A percentile compares a stretch with the other conserved stretches of the same genome.
phyloP scores from a whole-genome alignment of 1,284 basidiomycete genomes.

The Cutaneotrichosporon arboriforme region DNA sequence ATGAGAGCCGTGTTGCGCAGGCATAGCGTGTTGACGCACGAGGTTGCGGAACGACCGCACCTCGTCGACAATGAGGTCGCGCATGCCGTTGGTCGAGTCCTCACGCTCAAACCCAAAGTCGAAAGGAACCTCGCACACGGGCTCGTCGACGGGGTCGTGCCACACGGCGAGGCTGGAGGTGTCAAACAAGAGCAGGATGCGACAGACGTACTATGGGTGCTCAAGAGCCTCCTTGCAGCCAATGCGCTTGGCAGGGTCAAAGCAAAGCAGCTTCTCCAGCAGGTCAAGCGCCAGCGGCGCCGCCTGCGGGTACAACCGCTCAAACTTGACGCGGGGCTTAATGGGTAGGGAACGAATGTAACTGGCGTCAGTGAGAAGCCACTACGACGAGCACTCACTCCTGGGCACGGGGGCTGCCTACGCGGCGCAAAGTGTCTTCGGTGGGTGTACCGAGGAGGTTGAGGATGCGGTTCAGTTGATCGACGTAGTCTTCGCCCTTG shows the following conservation, averaged over 20 bases:
- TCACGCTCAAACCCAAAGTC: slow-evolving; percentile 98
- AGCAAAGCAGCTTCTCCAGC: slow-evolving; percentile 83
- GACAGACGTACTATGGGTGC: slow-evolving; percentile 68
- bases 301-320: slow-evolving; percentile 83
- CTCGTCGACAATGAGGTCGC: slow-evolving; percentile 88
- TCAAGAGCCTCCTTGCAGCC: slow-evolving; percentile 91
- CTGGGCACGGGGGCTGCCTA: slow-evolving; percentile 78
- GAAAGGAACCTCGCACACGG: slow-evolving; percentile 73
- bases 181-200: neutral
- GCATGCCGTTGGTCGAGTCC: slow-evolving; percentile 96
- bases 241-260: slow-evolving; percentile 93
- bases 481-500: slow-evolving; percentile 97
- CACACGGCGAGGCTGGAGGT: slow-evolving; percentile 64
- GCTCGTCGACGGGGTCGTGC: slow-evolving; percentile 92
- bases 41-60: slow-evolving; percentile 40
- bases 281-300: slow-evolving; percentile 92
- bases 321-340: slow-evolving; percentile 88
- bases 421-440: slow-evolving; percentile 89
- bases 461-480: slow-evolving; percentile 97
- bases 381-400: slow-evolving; percentile 38
- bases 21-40: slow-evolving; percentile 36
- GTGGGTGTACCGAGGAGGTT: slow-evolving; percentile 96
- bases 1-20: slow-evolving; percentile 28
- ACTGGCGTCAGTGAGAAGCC: slow-evolving; percentile 13
- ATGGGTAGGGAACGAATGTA: slow-evolving; percentile 97